Evolutionary conservation across 305 asterid species (phyloP), one percentile per base, ranked within the genome.

Genomic region (Fraxinus angustifolia): DNA sequence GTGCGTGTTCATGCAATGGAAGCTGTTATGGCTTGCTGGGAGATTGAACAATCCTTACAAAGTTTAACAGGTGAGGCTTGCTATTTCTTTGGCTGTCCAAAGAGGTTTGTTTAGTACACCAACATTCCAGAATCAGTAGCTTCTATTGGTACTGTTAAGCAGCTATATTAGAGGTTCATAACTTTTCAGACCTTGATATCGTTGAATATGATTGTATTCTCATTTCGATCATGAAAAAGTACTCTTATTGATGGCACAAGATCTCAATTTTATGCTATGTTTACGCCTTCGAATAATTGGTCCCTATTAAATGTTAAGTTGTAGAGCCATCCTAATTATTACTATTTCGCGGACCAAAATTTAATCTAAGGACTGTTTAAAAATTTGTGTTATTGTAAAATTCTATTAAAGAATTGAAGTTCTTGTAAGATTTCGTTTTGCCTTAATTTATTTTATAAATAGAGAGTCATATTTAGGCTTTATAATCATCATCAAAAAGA

Each of bases 1-100:
- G 92, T 89, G 34, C 91, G 91, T 31, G 91, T 89, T 77, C 94
- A 89, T 83, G 94, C 94, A 75, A 90, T 89, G 94, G 92, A 90
- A 83, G 94, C 91, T n/a, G 92, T 90, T 45, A 89, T 89, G 94
- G 90, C 91, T 42, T 89, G 92, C 86, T 90, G 92, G 93, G 93
- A 89, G 88, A 89, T 90, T 30, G 92, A 89, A 83, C 92, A 90
- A 77, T 86, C 93, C 14, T 85, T 90, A 36, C 93, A 90, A 81
- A 90, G 92, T 79, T 83, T 90, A 76, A 89, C 94, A 84, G 93
- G 93, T 87, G 48, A 75, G 50, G 21, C 33, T 75, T 72, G 8
- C 70, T 58, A 76, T n/a, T 76, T 60, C 50, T 30, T 79, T 76
- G 0, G 21, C 76, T 53, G 10, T 28, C 35, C 35, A 28, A 17